Evolutionary conservation across 164 flowering plant species (phyloP), one percentile per base, ranked within the genome.

Genomic region (Stephania cephalantha): DNA sequence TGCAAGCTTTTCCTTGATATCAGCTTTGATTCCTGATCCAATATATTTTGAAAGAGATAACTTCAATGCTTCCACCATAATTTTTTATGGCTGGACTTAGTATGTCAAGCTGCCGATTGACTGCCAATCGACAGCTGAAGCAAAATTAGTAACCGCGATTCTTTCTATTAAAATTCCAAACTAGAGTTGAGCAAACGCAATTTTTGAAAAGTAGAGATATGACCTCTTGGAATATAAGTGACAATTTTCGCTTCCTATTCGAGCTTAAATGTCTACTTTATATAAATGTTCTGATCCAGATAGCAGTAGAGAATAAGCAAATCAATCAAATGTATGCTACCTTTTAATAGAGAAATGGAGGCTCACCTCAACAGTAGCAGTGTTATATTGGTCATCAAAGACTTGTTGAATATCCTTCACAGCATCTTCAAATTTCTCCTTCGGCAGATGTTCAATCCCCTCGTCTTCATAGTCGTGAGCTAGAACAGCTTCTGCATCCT

Each of bases 381-480:
- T 90, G 17, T 46, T 81, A 53, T 55, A 66, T 76, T 82, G 86
- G 11, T 88, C 93, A 82, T 90, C 95, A 69, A 78, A 73, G 10
- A 93, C 92, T 85, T 95, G 97, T 42, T 83, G 75, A 65, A 95
- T 89, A 78, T 90, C 95, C 85, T 89, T 93, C 71, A 93, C 75
- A 15, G 90, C 88, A 80, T 93, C 93, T 71, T 97, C 99, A 78
- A 95, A 93, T 78, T 93, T 95, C 75, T 95, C 98, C 84, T 89
- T 93, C 8, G 93, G 81, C 5, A 91, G 90, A 73, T 92, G 86
- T 71, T 95, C 98, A 53, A 95, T 95, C 50, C 99, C 98, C 99
- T 91, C 77, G 82, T 89, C 98, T 93, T 95, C 50, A 98, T 95
- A 18, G 99, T 95, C 52, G 96, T 71, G 99, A 95, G 85, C 96